Percentiles rank a stretch among this genome's conserved stretches.
phyloP scores from a whole-genome alignment of 164 flowering plant species.

The Euptelea pleiosperma region DNA sequence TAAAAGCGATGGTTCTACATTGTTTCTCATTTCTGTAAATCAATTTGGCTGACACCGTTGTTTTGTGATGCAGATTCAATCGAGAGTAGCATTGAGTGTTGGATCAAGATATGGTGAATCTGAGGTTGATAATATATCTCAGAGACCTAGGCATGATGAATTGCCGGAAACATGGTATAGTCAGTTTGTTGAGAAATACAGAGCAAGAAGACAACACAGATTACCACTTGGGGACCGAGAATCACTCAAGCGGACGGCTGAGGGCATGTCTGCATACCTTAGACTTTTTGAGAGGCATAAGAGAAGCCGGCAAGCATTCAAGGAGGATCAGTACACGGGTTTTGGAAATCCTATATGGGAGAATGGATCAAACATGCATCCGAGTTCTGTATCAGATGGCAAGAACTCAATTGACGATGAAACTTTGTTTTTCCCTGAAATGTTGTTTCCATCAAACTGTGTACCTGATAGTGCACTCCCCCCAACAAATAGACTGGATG shows the following conservation, averaged over 20 bases:
- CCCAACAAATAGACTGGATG: constrained; percentile 28
- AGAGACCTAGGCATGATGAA: constrained; percentile 49
- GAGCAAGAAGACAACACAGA: constrained; percentile 46
- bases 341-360: constrained; percentile 34
- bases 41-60: constrained; percentile 14
- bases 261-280: constrained; percentile 72
- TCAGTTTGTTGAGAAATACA: constrained; percentile 67
- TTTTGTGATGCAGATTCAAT: constrained; percentile 40
- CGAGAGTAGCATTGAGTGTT: constrained; percentile 33
- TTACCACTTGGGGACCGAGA: constrained; percentile 49
- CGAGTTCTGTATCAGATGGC: constrained; percentile 36
- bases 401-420: constrained; percentile 46
- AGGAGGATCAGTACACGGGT: constrained; percentile 45
- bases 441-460: constrained; percentile 68
- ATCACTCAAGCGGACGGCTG: constrained; percentile 68
- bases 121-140: constrained; percentile 46
- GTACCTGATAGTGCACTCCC: constrained; percentile 85
- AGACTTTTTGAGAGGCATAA: constrained; percentile 62
- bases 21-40: neutral
- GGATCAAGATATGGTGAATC: constrained; percentile 55
- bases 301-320: constrained; percentile 56
- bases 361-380: constrained; percentile 37
- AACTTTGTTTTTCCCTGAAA: constrained; percentile 64
- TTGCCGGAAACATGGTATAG: constrained; percentile 88
- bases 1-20: neutral